Conservation (phyloP, 2,329 filamentous ascomycete species). For the Colletotrichum viniferum region DNA sequence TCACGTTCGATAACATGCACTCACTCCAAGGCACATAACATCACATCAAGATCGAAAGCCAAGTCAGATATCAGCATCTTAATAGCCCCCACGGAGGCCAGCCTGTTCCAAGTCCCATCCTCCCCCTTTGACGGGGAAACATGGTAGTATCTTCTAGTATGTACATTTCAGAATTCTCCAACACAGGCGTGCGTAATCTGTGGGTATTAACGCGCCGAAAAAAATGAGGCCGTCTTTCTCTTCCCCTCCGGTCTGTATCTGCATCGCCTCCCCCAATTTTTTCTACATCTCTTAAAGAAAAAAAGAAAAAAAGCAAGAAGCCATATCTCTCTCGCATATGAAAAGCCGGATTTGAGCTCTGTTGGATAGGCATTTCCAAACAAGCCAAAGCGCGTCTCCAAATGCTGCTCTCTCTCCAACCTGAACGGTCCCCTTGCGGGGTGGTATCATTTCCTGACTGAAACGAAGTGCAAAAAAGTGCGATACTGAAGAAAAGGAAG, state of each 20-base stretch:
- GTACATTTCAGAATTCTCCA: conserved; percentile 2
- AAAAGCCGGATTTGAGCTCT: not conserved
- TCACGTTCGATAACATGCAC: no score
- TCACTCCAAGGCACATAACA: no score
- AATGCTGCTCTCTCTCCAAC: not conserved
- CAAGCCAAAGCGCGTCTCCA: not conserved
- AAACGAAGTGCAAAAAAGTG: conserved; percentile 14
- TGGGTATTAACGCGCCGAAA: not conserved
- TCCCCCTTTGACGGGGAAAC: not conserved
- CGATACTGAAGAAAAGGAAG: not conserved
- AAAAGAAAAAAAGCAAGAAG: not conserved
- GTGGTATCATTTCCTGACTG: conserved; percentile 26
- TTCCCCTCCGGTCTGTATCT: not conserved
- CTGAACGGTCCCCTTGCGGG: conserved; percentile 6
- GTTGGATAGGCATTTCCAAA: not conserved
- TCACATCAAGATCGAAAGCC: not conserved
- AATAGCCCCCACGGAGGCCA: not conserved
- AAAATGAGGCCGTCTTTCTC: not conserved
- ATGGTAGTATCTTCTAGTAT: not conserved
- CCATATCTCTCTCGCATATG: not conserved
- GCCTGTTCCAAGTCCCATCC: not conserved
- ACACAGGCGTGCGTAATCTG: not conserved
- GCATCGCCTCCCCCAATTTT: not conserved
- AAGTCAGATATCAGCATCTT: conserved; percentile 13
- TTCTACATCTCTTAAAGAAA: not conserved